These are phyloP conservation scores for Oxytropis ochrocephala DNA, from an alignment of 306 rosid species.

Conservation along the genomic window DNA sequence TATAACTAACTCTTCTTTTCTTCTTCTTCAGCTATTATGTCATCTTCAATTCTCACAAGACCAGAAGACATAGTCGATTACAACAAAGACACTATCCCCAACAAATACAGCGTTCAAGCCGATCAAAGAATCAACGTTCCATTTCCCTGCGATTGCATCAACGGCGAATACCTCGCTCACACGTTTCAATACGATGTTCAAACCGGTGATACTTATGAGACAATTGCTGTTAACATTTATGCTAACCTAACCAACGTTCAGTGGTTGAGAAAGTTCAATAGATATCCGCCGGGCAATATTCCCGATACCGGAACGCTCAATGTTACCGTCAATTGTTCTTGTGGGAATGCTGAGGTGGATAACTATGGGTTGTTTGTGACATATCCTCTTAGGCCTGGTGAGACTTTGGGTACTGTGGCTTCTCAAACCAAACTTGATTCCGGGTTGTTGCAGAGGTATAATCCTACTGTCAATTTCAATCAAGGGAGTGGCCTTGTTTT, in stretches of 20 bases:
- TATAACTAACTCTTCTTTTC: not conserved
- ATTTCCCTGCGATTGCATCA: slow-evolving; percentile 52
- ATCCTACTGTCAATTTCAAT: slow-evolving; percentile 55
- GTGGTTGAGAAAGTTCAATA: slow-evolving; percentile 43
- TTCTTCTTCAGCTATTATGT: slow-evolving; percentile 3
- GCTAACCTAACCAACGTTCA: slow-evolving; percentile 51
- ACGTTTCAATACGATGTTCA: slow-evolving; percentile 37
- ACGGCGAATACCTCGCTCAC: slow-evolving; percentile 42
- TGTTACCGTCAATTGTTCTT: slow-evolving; percentile 66
- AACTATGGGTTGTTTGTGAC: slow-evolving; percentile 66
- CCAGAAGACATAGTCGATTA: slow-evolving; percentile 32
- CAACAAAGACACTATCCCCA: slow-evolving; percentile 38
- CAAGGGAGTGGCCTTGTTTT: slow-evolving; percentile 52
- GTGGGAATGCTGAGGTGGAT: slow-evolving; percentile 46
- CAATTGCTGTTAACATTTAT: slow-evolving; percentile 17
- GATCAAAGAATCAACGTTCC: slow-evolving; percentile 45
- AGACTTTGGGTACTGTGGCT: slow-evolving; percentile 38
- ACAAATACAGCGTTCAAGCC: slow-evolving; percentile 18
- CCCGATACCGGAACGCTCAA: slow-evolving; percentile 36
- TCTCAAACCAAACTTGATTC: not conserved
- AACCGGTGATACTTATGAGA: slow-evolving; percentile 27
- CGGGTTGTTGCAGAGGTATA: slow-evolving; percentile 46
- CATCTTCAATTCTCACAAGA: not conserved
- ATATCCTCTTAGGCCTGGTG: slow-evolving; percentile 50
- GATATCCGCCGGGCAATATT: slow-evolving; percentile 20